These are phyloP conservation scores for Aspergillus affinis DNA, from an alignment of 495 filamentous ascomycete species.

Conservation along the genomic window DNA sequence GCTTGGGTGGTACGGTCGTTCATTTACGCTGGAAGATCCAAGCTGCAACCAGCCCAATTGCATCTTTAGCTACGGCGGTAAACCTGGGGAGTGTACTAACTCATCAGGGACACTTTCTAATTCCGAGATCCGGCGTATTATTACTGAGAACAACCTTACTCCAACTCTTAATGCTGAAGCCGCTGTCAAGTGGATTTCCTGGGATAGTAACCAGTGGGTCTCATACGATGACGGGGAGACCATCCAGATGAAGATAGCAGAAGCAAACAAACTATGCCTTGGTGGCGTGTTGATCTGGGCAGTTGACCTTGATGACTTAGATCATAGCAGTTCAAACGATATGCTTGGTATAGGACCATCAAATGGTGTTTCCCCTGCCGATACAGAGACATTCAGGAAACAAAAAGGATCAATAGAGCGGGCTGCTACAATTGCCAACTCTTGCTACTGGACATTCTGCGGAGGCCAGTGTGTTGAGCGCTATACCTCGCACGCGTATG, in stretches of 20 bases:
- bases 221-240: slow-evolving; percentile 9
- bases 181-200: slow-evolving; percentile 7
- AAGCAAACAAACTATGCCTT: slow-evolving; percentile 7
- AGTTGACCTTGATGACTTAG: slow-evolving; percentile 1
- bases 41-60: slow-evolving; percentile 1
- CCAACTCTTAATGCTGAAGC: neutral
- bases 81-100: slow-evolving; percentile 3
- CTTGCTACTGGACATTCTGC: slow-evolving; percentile 10
- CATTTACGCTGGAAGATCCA: slow-evolving; percentile 5
- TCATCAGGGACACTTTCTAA: neutral
- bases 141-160: neutral
- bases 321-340: slow-evolving; percentile 4
- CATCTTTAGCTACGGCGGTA: slow-evolving; percentile 1
- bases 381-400: neutral
- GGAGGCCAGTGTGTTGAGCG: neutral
- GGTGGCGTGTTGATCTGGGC: slow-evolving; percentile 11
- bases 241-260: slow-evolving; percentile 3
- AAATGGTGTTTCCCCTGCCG: slow-evolving; percentile 7
- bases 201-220: slow-evolving; percentile 12
- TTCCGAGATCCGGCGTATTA: slow-evolving; percentile 2
- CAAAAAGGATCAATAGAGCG: neutral
- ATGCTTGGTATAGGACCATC: slow-evolving; percentile 2
- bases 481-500: slow-evolving; percentile 2
- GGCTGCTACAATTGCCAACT: neutral
- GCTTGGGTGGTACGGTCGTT: slow-evolving; percentile 6